Conservation (phyloP, 1,284 basidiomycete species). For the Gymnopus androsaceus region DNA sequence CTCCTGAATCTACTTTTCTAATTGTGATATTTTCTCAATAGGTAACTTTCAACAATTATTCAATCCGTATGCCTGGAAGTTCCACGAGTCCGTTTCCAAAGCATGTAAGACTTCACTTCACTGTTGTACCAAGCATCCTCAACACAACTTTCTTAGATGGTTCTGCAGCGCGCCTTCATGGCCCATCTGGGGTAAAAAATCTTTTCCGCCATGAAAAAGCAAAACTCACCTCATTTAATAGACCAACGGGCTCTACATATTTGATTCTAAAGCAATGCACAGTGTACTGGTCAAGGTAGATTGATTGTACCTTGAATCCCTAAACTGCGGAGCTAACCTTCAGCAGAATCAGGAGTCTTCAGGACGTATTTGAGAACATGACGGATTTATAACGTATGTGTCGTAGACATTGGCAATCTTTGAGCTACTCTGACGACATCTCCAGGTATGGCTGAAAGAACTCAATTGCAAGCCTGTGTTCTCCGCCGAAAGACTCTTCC, state of each 20-base stretch:
- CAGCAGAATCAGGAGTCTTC: not conserved
- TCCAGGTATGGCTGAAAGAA: no score
- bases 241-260: slow-evolving; percentile 31
- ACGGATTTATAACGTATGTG: not conserved
- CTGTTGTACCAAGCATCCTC: not conserved
- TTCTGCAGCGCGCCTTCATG: slow-evolving; percentile 2
- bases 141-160: not conserved
- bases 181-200: slow-evolving; percentile 1
- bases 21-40: not conserved
- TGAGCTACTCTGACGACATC: no score
- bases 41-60: slow-evolving; percentile 8
- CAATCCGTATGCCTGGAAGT: slow-evolving; percentile 7
- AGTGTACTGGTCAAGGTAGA: slow-evolving; percentile 34
- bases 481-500: no score
- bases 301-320: not conserved
- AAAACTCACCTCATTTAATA: not conserved
- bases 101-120: not conserved
- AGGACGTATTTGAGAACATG: not conserved
- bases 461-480: no score
- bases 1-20: not conserved
- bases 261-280: slow-evolving; percentile 35
- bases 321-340: not conserved
- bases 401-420: no score
- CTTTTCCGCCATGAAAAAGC: not conserved
- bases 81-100: slow-evolving; percentile 1